Conservation (phyloP, 768 basidiomycete genomes). For the Suillus ampliporus region DNA sequence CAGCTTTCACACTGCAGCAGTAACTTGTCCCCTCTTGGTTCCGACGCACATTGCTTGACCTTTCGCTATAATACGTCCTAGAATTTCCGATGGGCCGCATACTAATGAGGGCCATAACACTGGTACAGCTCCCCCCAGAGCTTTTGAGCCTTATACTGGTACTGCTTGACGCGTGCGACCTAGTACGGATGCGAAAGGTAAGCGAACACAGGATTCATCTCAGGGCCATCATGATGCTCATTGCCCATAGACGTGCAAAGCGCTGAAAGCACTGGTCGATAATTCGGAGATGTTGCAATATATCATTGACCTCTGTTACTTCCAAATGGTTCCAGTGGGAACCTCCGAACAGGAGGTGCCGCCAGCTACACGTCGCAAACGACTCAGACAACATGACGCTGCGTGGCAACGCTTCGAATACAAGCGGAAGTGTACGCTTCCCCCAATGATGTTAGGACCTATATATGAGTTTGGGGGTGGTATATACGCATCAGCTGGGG, state of each 20-base stretch:
- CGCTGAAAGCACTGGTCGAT: constrained; percentile 42
- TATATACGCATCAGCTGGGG: constrained; percentile 51
- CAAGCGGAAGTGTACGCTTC: constrained; percentile 44
- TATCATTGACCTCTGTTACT: constrained; percentile 53
- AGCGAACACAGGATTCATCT: constrained; percentile 8
- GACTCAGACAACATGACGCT: constrained; percentile 48
- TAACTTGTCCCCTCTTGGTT: neutral
- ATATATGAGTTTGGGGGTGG: constrained; percentile 59
- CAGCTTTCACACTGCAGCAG: neutral
- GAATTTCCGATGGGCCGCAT: neutral
- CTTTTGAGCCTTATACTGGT: constrained; percentile 45
- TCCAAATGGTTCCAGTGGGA: constrained; percentile 47
- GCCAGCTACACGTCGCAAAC: constrained; percentile 45
- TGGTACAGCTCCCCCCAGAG: constrained; percentile 44
- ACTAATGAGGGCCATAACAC: too few species aligned
- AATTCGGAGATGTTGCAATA: constrained; percentile 54
- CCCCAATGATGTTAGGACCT: constrained; percentile 49
- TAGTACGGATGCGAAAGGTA: constrained; percentile 43
- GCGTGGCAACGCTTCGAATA: constrained; percentile 56
- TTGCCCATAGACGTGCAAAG: constrained; percentile 43
- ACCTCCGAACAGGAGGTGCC: constrained; percentile 27
- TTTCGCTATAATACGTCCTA: neutral
- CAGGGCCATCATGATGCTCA: neutral
- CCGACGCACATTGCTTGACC: neutral
- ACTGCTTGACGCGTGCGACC: constrained; percentile 41